Evolutionary conservation across 768 basidiomycete genomes (phyloP), one percentile per base, ranked within the genome.

Genomic region (Calocybe cyanea): DNA sequence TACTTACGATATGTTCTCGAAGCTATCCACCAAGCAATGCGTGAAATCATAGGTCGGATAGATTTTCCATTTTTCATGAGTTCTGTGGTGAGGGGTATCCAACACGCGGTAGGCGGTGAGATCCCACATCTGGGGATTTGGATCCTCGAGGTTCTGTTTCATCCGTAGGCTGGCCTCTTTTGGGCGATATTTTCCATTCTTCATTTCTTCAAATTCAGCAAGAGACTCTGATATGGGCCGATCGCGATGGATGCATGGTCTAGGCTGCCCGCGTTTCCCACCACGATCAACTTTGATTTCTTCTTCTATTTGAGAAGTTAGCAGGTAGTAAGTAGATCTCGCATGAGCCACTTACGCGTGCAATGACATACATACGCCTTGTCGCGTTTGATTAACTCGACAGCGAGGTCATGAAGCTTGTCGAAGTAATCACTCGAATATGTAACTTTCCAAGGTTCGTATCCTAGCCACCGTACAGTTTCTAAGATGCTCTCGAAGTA

Each of bases 61-160:
- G 50, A 99, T 92, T 60, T 79, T 89, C 96, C 96, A 99, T 59
- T 86, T 88, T 63, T 85, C 83, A 8, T 82, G 81, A 1, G 96
- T 98, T 18, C 96, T 81, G 59, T 98, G 95, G 65, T 99, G 96
- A 23, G 88, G 82, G 1, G 91, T 80, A 41, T 87, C 79, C 43
- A 97, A 75, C 13, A 98, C 91, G 20, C 96, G 85, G 63, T 98
- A 99, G 6, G 95, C 95, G 28, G 96, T 89, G 44, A 96, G 67
- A 68, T 99, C 96, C 96, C 96, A 99, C 96, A 99, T 97, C 67
- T 93, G 92, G 9, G 95, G 95, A 64, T 98, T 99, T 10, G 87
- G 86, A 49, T 91, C 89, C 37, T 80, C 74, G 20, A 98, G 68
- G 61, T 98, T 91, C 69, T 94, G 91, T 69, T 99, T 99, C 96